phyloP scores from a whole-genome alignment of 805 yeast genomes.

The Torulaspora microellipsoides region DNA sequence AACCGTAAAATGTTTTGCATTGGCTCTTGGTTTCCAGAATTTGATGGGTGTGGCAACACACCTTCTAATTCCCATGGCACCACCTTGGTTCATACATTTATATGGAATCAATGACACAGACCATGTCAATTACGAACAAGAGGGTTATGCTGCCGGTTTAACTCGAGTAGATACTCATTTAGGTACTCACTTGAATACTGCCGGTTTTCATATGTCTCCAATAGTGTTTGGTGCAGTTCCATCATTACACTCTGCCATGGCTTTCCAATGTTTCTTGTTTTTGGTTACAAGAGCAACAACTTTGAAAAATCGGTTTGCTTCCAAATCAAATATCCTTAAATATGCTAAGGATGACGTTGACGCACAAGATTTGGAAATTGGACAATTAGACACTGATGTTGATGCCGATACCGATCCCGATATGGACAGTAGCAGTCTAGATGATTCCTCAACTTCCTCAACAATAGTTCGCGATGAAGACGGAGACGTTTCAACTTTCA shows the following conservation, averaged over 20 bases:
- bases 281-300: conserved; percentile 38
- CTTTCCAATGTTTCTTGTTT: conserved; percentile 44
- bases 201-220: conserved; percentile 63
- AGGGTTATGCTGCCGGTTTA: conserved; percentile 68
- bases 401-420: background rate
- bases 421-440: background rate
- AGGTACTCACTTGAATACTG: conserved; percentile 55
- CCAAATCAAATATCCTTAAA: background rate
- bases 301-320: conserved; percentile 22
- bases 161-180: conserved; percentile 59
- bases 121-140: conserved; percentile 54
- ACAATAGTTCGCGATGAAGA: background rate
- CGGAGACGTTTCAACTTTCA: background rate
- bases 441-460: background rate
- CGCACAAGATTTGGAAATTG: conserved; percentile 6
- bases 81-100: conserved; percentile 67
- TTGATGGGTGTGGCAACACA: conserved; percentile 58
- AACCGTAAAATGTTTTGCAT: conserved; percentile 47
- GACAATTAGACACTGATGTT: background rate
- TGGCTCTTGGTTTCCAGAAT: conserved; percentile 58
- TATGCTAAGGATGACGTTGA: background rate
- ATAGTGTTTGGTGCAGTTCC: conserved; percentile 67
- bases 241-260: conserved; percentile 63
- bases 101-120: conserved; percentile 49
- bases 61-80: conserved; percentile 61